phyloP scores from a whole-genome alignment of 352 stramenopile species.

The Pythium apleroticum region DNA sequence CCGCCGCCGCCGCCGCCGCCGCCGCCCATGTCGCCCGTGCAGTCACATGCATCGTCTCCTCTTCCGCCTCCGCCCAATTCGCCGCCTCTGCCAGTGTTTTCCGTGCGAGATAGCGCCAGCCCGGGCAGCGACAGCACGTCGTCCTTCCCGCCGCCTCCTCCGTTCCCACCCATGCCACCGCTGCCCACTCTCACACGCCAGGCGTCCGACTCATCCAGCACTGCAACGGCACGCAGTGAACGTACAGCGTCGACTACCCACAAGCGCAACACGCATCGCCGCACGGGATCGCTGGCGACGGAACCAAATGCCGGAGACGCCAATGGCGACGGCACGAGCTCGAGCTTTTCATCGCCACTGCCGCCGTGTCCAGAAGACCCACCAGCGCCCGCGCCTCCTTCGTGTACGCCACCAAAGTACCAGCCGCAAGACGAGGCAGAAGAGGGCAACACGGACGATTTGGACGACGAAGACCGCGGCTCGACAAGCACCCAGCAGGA shows the following conservation, averaged over 20 bases:
- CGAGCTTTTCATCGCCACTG: constrained; percentile 72
- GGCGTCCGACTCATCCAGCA: constrained; percentile 9
- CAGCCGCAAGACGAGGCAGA: constrained; percentile 61
- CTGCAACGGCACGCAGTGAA: background rate
- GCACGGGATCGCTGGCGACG: constrained; percentile 6
- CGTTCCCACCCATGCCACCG: constrained; percentile 26
- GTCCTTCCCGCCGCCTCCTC: constrained; percentile 23
- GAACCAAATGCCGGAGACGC: background rate
- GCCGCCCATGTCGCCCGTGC: constrained; percentile 27
- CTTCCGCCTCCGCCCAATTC: constrained; percentile 27
- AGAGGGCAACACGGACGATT: constrained; percentile 37
- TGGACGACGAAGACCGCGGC: constrained; percentile 38
- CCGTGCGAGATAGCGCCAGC: constrained; percentile 14
- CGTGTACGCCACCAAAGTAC: constrained; percentile 69
- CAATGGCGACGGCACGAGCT: constrained; percentile 32
- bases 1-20: constrained; percentile 26
- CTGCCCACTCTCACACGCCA: constrained; percentile 18
- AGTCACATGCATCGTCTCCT: constrained; percentile 16
- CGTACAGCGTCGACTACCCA: background rate
- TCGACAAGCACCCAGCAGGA: constrained; percentile 24
- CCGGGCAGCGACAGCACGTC: constrained; percentile 17
- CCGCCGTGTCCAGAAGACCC: constrained; percentile 72
- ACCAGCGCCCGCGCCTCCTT: constrained; percentile 53
- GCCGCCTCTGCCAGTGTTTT: constrained; percentile 13
- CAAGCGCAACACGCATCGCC: constrained; percentile 1